Base-by-base conservation (phyloP, 768 basidiomycete genomes). In the Termitomyces sp. region DNA sequence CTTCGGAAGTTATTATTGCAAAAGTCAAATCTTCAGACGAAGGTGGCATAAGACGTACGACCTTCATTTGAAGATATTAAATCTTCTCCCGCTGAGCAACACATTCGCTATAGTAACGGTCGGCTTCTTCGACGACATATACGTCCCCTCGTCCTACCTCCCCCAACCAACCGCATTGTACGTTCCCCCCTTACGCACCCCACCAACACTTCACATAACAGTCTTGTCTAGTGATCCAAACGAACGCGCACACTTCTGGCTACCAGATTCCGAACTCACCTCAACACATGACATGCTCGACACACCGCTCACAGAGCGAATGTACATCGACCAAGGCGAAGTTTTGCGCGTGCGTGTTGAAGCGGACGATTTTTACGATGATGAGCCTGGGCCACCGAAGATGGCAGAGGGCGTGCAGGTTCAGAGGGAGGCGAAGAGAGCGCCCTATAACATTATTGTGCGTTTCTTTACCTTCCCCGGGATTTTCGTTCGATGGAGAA, bases 41-140 rank as follows among this genome's bases (percentile, higher is more conserved):
- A 60, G 85, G 90, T 45, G 90, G 91, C 11, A 85, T 98, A 58
- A 78, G 91, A 69, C 69, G 96, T 95, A 59, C 40, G 90, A 75
- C 12, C 0, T 5, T 27, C 15, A 31, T 27, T 25, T 49, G 35
- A 1, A 43, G 36, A 15, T 36, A 36, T 12, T 18, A 38, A 38
- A 1, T 35, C 9, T 18, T n/a, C 5, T 7, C 18, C 6, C 13
- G 45, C 31, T 54, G 9, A 55, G 29, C 31, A 52, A 52, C 40
- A 18, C 32, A 23, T 48, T 38, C 49, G 15, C 10, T 52, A 32
- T 62, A 96, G 94, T 96, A 25, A 83, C 88, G 20, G 69, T 97
- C 16, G 89, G 88, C 18, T 98, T 98, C 76, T 98, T 98, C 64
- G 91, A 94, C 69, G 94, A 98, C 63, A 86, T 98, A 22, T 91